A percentile compares a stretch with the other conserved stretches of the same genome.
These are phyloP conservation scores for Aethionema arabicum DNA, from an alignment of 345 rosid species.

Conservation along the genomic window DNA sequence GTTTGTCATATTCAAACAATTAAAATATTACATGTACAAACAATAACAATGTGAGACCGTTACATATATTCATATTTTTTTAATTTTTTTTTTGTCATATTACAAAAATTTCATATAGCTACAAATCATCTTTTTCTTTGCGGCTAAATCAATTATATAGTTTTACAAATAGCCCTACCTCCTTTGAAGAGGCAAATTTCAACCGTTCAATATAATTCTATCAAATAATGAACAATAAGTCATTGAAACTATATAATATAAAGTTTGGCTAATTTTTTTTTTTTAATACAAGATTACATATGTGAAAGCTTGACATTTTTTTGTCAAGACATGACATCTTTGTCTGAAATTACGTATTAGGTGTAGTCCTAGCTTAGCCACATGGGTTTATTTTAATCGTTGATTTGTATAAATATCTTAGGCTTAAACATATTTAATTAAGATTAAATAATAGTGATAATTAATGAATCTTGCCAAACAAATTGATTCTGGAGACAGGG, in stretches of 20 bases:
- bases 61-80: constrained; percentile 1
- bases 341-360: constrained; percentile 35
- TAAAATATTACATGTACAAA: constrained; percentile 12
- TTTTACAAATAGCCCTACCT: constrained; percentile 24
- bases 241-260: constrained; percentile 11
- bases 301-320: constrained; percentile 29
- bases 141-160: neutral
- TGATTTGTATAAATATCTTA: constrained; percentile 26
- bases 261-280: constrained; percentile 1
- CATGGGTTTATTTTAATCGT: constrained; percentile 1
- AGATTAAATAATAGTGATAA: constrained; percentile 7
- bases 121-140: too few species aligned
- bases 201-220: constrained; percentile 5
- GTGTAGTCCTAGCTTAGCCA: constrained; percentile 30
- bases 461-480: constrained; percentile 16
- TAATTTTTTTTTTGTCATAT: too few species aligned
- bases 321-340: constrained; percentile 29
- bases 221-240: constrained; percentile 25
- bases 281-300: constrained; percentile 23
- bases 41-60: constrained; percentile 19
- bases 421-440: neutral
- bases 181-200: constrained; percentile 25
- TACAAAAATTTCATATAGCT: too few species aligned
- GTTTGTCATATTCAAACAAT: constrained; percentile 7
- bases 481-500: constrained; percentile 22